Conservation (phyloP, 495 filamentous ascomycete genomes). For the Podospora comata region DNA sequence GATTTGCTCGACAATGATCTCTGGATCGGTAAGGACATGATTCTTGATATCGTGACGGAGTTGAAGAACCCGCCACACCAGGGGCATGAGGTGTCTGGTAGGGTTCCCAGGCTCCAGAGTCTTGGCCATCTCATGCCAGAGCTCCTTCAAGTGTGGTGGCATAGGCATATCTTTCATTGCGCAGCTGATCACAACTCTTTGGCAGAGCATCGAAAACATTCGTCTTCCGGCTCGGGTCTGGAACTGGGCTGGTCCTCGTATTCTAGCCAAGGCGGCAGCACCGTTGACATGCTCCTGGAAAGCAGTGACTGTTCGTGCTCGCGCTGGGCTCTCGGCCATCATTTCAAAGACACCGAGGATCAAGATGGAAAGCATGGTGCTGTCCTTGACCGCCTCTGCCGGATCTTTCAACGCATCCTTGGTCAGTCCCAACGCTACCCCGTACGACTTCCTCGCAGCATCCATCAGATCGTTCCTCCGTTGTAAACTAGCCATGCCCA, state of each 20-base stretch:
- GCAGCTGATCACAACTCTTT: constrained; percentile 43
- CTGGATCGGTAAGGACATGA: constrained; percentile 37
- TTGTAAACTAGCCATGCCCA: constrained; percentile 45
- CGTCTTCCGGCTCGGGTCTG: constrained; percentile 51
- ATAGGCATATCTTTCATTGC: constrained; percentile 38
- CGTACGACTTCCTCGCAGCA: constrained; percentile 46
- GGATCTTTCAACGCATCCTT: constrained; percentile 54
- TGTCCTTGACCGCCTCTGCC: constrained; percentile 56
- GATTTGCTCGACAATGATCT: constrained; percentile 45
- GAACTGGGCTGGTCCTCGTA: constrained; percentile 58
- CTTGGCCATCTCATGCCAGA: constrained; percentile 36
- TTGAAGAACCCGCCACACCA: constrained; percentile 47
- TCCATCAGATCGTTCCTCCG: constrained; percentile 41
- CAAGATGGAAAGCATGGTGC: constrained; percentile 59
- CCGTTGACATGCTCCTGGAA: constrained; percentile 62
- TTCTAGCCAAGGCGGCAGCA: constrained; percentile 53
- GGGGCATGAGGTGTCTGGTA: constrained; percentile 28
- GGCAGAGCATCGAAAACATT: constrained; percentile 57
- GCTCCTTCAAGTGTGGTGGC: constrained; percentile 36
- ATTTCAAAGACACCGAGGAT: constrained; percentile 58
- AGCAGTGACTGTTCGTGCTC: constrained; percentile 44
- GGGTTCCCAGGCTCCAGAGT: constrained; percentile 27
- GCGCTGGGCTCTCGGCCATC: constrained; percentile 46
- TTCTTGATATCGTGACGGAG: constrained; percentile 42
- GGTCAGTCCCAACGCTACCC: constrained; percentile 44